These are phyloP conservation scores for Chrysosporium queenslandicum DNA, from an alignment of 2,329 filamentous ascomycete genomes.

Conservation along the genomic window DNA sequence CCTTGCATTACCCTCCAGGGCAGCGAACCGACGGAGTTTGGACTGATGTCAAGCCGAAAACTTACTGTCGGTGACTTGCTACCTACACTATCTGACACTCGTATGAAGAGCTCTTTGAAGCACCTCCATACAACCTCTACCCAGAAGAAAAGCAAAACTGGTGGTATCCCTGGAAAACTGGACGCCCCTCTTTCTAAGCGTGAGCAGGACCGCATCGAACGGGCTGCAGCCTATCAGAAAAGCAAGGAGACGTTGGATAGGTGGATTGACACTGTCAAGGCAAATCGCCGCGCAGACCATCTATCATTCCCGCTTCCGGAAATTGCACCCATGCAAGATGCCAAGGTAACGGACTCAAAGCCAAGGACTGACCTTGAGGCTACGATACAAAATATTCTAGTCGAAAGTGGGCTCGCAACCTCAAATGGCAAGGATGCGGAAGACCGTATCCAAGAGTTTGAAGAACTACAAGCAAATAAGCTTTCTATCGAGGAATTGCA, in stretches of 20 bases:
- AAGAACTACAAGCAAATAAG: conserved; percentile 60
- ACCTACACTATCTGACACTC: conserved; percentile 59
- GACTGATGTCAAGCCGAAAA: conserved; percentile 52
- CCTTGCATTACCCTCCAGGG: conserved; percentile 46
- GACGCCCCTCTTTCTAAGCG: conserved; percentile 73
- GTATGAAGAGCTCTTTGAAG: conserved; percentile 70
- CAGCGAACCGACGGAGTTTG: conserved; percentile 51
- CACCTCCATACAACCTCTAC: conserved; percentile 43
- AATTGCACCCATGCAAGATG: conserved; percentile 51
- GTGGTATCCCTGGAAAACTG: conserved; percentile 57
- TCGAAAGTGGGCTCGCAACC: conserved; percentile 66
- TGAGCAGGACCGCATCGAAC: conserved; percentile 76
- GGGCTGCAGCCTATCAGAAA: conserved; percentile 74
- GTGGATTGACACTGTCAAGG: conserved; percentile 92
- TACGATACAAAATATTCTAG: conserved; percentile 78
- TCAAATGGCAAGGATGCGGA: conserved; percentile 51
- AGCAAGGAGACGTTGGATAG: conserved; percentile 81
- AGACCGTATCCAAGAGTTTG: conserved; percentile 57
- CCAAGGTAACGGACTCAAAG: conserved; percentile 47
- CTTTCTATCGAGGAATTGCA: conserved; percentile 63
- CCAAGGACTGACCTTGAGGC: conserved; percentile 73
- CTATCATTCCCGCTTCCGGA: conserved; percentile 76
- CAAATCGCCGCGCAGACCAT: conserved; percentile 84
- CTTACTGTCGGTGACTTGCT: conserved; percentile 68
- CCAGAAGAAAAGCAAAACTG: conserved; percentile 41